Base-by-base conservation (phyloP, 225 moss, liverwort and hornwort species). In the Rhytidiadelphus loreus region DNA sequence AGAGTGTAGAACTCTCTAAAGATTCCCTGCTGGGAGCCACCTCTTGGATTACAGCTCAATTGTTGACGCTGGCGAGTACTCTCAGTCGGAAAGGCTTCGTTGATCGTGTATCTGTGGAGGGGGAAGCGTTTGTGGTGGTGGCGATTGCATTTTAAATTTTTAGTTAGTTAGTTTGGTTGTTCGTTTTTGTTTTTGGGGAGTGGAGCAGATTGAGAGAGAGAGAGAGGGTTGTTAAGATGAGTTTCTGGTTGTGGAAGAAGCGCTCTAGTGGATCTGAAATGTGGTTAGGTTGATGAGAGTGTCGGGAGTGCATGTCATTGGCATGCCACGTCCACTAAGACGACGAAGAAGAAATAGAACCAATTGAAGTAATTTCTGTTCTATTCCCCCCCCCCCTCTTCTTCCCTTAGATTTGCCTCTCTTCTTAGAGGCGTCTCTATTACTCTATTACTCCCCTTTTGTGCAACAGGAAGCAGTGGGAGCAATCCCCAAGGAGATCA, bases 221-320 rank as follows among this genome's bases (percentile, higher is more conserved):
- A 71, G 72, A n/a, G 72, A 71, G 69, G 57, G 68, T 86, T 77
- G 64, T 24, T 48, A 75, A 75, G 86, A 65, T 63, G 86, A 8
- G 77, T 63, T 75, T 37, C 75, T n/a, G 61, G 86, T 62, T 52
- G 12, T 53, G 44, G 76, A 64, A 65, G 76, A 53, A 62, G 73
- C 8, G 62, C 7, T 5, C 41, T 59, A 83, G 77, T 73, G 87
- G 90, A 90, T 92, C 92, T 90, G 89, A 77, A 92, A 92, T 90
- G 90, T 77, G 84, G 92, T 39, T 24, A 61, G 71, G 88, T 83
- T 84, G 85, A 89, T 85, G 87, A 83, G 62, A 86, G 72, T 83
- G 63, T 43, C 41, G 61, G 25, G 82, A 85, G 89, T 87, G 91
- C 89, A 87, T 89, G 89, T 91, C 91, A 89, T 91, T 87, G 92